Percentiles rank a stretch among this genome's conserved stretches.
These are phyloP conservation scores for Iris pallida DNA, from an alignment of 116 monocot genomes.

Conservation along the genomic window DNA sequence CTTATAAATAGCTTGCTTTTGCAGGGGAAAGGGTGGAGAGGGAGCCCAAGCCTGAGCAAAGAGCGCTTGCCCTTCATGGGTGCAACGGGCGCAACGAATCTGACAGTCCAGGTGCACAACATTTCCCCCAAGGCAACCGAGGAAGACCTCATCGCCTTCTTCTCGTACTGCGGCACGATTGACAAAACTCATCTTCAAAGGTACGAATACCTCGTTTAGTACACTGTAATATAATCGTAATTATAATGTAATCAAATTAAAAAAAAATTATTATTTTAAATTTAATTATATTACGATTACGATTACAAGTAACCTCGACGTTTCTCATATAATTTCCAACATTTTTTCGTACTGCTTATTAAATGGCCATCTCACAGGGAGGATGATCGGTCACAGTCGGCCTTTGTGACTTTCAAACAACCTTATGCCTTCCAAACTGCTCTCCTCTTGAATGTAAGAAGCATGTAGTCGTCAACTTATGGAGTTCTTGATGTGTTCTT, in stretches of 20 bases:
- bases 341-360: too few relatives aligned
- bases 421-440: slow-evolving; percentile 58
- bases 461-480: background rate
- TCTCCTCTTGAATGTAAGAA: slow-evolving; percentile 61
- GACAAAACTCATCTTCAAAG: slow-evolving; percentile 41
- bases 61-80: slow-evolving; percentile 10
- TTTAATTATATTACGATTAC: too few relatives aligned
- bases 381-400: slow-evolving; percentile 24
- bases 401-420: slow-evolving; percentile 53
- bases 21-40: background rate
- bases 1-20: background rate
- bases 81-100: slow-evolving; percentile 23
- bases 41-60: background rate
- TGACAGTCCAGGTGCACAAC: slow-evolving; percentile 44
- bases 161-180: slow-evolving; percentile 59
- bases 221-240: too few relatives aligned
- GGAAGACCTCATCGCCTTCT: slow-evolving; percentile 45
- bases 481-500: background rate
- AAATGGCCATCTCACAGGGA: slow-evolving; percentile 13
- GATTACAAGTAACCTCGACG: background rate
- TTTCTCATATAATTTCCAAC: background rate
- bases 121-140: slow-evolving; percentile 35
- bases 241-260: too few relatives aligned
- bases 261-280: too few relatives aligned
- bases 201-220: too few relatives aligned